A percentile compares a stretch with the other conserved stretches of the same genome.
These are phyloP conservation scores for Aphanoascus verrucosus DNA, from an alignment of 2,329 filamentous ascomycete species.

Conservation along the genomic window DNA sequence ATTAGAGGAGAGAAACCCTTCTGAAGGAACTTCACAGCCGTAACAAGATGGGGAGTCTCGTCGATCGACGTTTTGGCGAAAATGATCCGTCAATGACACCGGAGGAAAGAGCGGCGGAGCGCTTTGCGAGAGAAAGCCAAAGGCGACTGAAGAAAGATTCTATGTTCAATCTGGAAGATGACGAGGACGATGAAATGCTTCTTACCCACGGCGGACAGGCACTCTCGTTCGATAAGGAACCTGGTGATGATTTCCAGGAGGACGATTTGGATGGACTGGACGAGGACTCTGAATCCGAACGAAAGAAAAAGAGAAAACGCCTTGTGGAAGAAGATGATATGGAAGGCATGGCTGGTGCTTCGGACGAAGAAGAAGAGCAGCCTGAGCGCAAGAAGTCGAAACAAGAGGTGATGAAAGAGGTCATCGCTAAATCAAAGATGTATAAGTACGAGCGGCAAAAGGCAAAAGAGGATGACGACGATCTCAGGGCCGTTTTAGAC, in stretches of 20 bases:
- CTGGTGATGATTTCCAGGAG: conserved; percentile 67
- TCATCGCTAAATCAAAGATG: conserved; percentile 93
- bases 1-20: conserved; percentile 64
- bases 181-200: conserved; percentile 54
- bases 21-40: conserved; percentile 80
- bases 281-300: conserved; percentile 50
- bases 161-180: conserved; percentile 84
- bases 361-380: conserved; percentile 43
- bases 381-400: conserved; percentile 88
- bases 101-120: conserved; percentile 81
- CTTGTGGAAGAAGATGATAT: conserved; percentile 35
- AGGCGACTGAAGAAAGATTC: conserved; percentile 63
- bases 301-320: conserved; percentile 42
- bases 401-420: conserved; percentile 93
- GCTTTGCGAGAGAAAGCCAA: conserved; percentile 83
- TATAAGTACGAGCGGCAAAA: conserved; percentile 92
- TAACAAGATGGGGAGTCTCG: conserved; percentile 82
- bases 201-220: conserved; percentile 78
- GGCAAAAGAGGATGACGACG: conserved; percentile 85
- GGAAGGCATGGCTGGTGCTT: conserved; percentile 21
- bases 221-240: conserved; percentile 51
- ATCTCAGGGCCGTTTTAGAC: conserved; percentile 72
- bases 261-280: conserved; percentile 53
- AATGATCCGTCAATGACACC: conserved; percentile 87
- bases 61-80: conserved; percentile 92